These are phyloP conservation scores for Epichloe bromicola DNA, from an alignment of 2,329 filamentous ascomycete genomes.

Conservation along the genomic window DNA sequence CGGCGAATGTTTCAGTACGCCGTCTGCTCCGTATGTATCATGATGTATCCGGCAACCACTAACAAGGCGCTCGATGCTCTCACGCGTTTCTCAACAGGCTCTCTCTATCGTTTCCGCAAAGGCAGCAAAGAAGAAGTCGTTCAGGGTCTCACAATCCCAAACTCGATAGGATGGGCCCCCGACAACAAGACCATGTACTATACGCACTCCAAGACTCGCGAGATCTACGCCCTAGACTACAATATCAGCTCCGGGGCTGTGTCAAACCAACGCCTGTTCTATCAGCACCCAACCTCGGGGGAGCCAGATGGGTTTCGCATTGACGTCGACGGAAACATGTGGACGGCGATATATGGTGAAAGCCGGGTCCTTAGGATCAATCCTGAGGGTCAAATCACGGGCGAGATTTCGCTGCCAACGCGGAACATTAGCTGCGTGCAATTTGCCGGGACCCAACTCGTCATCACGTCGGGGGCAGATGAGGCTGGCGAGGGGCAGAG, in stretches of 20 bases:
- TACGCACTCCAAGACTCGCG: constrained; percentile 60
- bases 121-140: constrained; percentile 46
- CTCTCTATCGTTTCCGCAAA: constrained; percentile 59
- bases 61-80: neutral
- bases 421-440: constrained; percentile 68
- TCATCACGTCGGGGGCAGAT: constrained; percentile 64
- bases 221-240: constrained; percentile 67
- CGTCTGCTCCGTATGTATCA: neutral
- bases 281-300: constrained; percentile 50
- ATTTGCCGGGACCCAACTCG: constrained; percentile 62
- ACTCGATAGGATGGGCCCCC: constrained; percentile 70
- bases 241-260: constrained; percentile 48
- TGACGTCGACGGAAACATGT: constrained; percentile 74
- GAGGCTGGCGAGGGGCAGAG: constrained; percentile 50
- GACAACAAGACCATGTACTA: constrained; percentile 67
- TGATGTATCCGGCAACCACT: neutral
- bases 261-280: constrained; percentile 58
- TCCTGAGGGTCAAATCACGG: constrained; percentile 55
- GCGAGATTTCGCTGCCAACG: constrained; percentile 65
- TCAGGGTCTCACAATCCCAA: constrained; percentile 62
- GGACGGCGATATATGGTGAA: constrained; percentile 78
- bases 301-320: constrained; percentile 77
- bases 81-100: constrained; percentile 35
- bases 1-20: no score
- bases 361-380: constrained; percentile 62